A percentile compares a stretch with the other conserved stretches of the same genome.
These are phyloP conservation scores for Arthrobotrys iridis DNA, from an alignment of 2,329 filamentous ascomycete genomes.

Conservation along the genomic window DNA sequence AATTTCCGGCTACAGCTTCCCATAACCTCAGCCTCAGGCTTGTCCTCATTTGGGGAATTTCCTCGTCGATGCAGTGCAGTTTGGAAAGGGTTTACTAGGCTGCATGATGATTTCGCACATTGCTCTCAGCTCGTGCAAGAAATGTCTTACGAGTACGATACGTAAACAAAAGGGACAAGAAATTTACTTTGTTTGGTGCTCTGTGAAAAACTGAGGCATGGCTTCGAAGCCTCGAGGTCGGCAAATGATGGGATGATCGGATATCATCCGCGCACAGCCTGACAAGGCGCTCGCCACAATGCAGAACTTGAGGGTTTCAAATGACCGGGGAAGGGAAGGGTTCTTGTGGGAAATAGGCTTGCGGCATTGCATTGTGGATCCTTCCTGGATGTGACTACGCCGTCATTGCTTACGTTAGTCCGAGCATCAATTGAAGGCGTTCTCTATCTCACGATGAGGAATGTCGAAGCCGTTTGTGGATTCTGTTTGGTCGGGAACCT, in stretches of 20 bases:
- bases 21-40: slow-evolving; percentile 26
- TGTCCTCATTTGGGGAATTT: slow-evolving; percentile 2
- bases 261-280: slow-evolving; percentile 17
- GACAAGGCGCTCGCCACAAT: slow-evolving; percentile 26
- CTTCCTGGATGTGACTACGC: slow-evolving; percentile 9
- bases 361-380: slow-evolving; percentile 29
- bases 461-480: no score
- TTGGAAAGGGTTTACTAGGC: no score
- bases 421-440: no score
- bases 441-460: no score
- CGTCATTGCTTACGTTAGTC: slow-evolving; percentile 31
- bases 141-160: slow-evolving; percentile 14
- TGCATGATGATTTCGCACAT: slow-evolving; percentile 8
- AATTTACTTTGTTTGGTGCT: neutral
- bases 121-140: slow-evolving; percentile 1
- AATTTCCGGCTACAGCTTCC: slow-evolving; percentile 26
- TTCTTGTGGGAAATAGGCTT: neutral
- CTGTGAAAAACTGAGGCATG: neutral
- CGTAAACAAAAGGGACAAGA: neutral
- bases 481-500: no score
- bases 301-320: neutral
- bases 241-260: slow-evolving; percentile 10
- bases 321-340: no score
- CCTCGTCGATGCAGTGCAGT: slow-evolving; percentile 15
- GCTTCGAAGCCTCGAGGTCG: neutral